Conservation (phyloP, 306 rosid genomes). For the Quercus mongolica region DNA sequence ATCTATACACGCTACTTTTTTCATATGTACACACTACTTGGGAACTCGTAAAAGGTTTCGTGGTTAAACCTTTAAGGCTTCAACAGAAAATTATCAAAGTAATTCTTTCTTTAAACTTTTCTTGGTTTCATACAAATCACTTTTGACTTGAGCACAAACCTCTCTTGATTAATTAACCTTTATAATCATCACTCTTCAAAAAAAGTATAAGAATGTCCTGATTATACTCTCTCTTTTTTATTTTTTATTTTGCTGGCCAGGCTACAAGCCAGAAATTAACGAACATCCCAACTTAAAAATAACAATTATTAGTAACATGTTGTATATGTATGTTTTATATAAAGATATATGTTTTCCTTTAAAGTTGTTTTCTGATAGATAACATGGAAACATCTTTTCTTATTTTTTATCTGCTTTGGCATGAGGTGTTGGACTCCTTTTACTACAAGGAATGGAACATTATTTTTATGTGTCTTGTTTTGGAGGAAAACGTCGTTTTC, state of each 20-base stretch:
- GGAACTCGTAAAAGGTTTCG: slow-evolving; percentile 29
- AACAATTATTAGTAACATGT: not conserved
- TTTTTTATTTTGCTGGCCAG: not conserved
- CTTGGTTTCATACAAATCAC: slow-evolving; percentile 38
- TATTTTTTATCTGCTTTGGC: not conserved
- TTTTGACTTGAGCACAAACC: slow-evolving; percentile 50
- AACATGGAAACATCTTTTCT: not conserved
- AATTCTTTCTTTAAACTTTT: slow-evolving; percentile 25
- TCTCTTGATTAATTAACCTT: slow-evolving; percentile 38
- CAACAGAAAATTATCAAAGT: slow-evolving; percentile 22
- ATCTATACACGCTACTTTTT: too few species aligned
- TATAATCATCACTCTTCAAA: slow-evolving; percentile 35
- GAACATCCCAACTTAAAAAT: not conserved
- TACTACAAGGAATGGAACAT: not conserved
- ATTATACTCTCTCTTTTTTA: slow-evolving; percentile 16
- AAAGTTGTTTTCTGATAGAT: not conserved
- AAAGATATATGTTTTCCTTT: not conserved
- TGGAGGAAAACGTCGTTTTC: not conserved
- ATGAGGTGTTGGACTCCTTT: not conserved
- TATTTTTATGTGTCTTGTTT: not conserved
- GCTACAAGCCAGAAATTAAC: not conserved
- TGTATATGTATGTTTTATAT: not conserved
- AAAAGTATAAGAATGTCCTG: slow-evolving; percentile 26
- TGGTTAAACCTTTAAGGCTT: slow-evolving; percentile 8
- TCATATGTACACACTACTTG: not conserved